Evolutionary conservation across 2,329 filamentous ascomycete species (phyloP), one percentile per base, ranked within the genome.

Genomic region (Diaporthe eres): DNA sequence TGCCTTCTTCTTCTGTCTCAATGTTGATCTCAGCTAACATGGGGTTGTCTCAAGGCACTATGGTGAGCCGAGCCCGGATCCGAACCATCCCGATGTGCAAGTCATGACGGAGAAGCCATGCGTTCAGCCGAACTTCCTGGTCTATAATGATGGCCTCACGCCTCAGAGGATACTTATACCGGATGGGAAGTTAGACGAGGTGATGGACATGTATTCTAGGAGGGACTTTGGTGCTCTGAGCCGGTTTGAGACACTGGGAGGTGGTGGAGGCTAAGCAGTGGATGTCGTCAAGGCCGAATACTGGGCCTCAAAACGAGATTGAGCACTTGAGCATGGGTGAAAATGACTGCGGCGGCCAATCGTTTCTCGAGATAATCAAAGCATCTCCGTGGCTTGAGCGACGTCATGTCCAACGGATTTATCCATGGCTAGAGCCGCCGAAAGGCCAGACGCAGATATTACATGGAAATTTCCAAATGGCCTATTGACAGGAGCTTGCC

Each of bases 1-100:
- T 47, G 4, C 2, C 25, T 28, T 47, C 1, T 28, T n/a, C 6
- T n/a, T 6, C 3, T 0, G 3, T 34, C 3, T 5, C 15, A 13
- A 2, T 12, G 13, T 31, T 25, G 25, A 31, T 22, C 25, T 8
- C 3, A 25, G 31, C 28, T 37, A 12, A 39, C 8, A 17, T 68
- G 7, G 3, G 12, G 5, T 22, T 10, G 10, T 15, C 10, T 22
- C n/a, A 22, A 67, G 63, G 28, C 44, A 51, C 12, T 13, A 37
- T 4, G 63, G 63, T 6, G 47, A 53, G 22, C 63, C 47, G 4
- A 12, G 15, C 3, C 31, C 31, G 12, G 63, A 39, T 22, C 47
- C 47, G 4, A 68, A 68, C 15, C 34, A 53, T 1, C 47, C 60
- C 9, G 19, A 15, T 25, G n/a, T 2, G 39, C 25, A 17, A 19